A percentile compares a stretch with the other conserved stretches of the same genome.
Evolutionary conservation across 805 yeast genomes (phyloP).

Genomic region (Monosporozyma servazzii): DNA sequence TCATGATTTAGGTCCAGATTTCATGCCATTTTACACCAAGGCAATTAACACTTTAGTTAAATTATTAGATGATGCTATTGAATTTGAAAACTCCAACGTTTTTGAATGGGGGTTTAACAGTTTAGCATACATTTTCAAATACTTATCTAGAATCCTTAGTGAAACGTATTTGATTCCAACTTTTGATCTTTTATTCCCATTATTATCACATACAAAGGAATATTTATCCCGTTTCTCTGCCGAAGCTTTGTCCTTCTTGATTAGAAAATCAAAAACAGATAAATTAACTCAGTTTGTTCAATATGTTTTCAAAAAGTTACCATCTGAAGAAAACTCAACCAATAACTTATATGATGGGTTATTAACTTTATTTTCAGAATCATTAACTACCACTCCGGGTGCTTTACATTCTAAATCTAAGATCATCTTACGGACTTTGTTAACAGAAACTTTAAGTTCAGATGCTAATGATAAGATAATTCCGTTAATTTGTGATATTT

Average conservation of each 20-base stretch:
- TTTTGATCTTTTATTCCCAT: slow-evolving; percentile 52
- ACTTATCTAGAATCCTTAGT: slow-evolving; percentile 56
- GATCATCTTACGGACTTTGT: slow-evolving; percentile 37
- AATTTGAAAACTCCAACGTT: slow-evolving; percentile 48
- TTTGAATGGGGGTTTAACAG: slow-evolving; percentile 81
- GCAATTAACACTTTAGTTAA: slow-evolving; percentile 44
- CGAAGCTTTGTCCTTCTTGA: slow-evolving; percentile 77
- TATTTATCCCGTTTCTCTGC: slow-evolving; percentile 77
- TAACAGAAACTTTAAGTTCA: slow-evolving; percentile 26
- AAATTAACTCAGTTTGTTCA: slow-evolving; percentile 40
- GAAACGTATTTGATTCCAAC: slow-evolving; percentile 56
- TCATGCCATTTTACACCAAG: slow-evolving; percentile 55
- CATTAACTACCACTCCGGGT: slow-evolving; percentile 63
- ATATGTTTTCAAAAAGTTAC: slow-evolving; percentile 33
- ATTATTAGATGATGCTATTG: slow-evolving; percentile 35
- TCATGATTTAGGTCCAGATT: slow-evolving; percentile 89
- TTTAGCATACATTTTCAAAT: slow-evolving; percentile 83
- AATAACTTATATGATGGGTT: slow-evolving; percentile 49
- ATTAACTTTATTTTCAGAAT: slow-evolving; percentile 55
- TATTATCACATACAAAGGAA: slow-evolving; percentile 50
- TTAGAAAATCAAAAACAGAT: slow-evolving; percentile 53
- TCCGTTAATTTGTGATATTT: slow-evolving; percentile 48
- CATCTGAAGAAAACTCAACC: neutral
- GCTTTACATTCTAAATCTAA: slow-evolving; percentile 67
- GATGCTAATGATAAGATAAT: slow-evolving; percentile 13